These are phyloP conservation scores for Salix arbutifolia DNA, from an alignment of 345 rosid genomes.

Conservation along the genomic window DNA sequence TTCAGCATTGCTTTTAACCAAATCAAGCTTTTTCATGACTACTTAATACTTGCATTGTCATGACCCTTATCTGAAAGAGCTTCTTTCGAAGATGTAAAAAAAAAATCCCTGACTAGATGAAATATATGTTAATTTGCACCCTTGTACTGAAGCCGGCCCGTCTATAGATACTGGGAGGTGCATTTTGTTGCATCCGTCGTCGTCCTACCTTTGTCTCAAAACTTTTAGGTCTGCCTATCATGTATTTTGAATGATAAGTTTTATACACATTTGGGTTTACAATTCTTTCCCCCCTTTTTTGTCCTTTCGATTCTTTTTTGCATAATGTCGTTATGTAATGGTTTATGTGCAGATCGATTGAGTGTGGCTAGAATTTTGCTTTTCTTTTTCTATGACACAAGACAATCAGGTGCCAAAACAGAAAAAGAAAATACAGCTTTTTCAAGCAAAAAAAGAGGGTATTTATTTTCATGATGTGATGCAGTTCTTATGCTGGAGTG, in stretches of 20 bases:
- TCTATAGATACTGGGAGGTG: background rate
- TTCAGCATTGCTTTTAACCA: background rate
- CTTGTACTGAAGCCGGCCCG: background rate
- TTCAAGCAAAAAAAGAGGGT: background rate
- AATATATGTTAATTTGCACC: background rate
- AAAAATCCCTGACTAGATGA: background rate
- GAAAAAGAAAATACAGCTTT: background rate
- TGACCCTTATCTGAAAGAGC: background rate
- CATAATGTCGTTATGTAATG: background rate
- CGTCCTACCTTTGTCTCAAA: background rate
- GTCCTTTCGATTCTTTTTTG: background rate
- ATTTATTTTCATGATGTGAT: background rate
- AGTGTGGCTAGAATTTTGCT: background rate
- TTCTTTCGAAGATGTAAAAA: background rate
- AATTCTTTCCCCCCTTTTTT: background rate
- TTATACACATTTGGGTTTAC: background rate
- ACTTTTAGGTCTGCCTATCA: background rate
- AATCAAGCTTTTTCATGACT: background rate
- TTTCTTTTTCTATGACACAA: background rate
- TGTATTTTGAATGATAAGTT: background rate
- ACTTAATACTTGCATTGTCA: background rate
- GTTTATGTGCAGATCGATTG: background rate
- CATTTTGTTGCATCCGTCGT: background rate
- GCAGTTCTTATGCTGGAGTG: background rate
- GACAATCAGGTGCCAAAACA: background rate